Evolutionary conservation across 768 basidiomycete species (phyloP), one percentile per base, ranked within the genome.

Genomic region (Mycena filopes): DNA sequence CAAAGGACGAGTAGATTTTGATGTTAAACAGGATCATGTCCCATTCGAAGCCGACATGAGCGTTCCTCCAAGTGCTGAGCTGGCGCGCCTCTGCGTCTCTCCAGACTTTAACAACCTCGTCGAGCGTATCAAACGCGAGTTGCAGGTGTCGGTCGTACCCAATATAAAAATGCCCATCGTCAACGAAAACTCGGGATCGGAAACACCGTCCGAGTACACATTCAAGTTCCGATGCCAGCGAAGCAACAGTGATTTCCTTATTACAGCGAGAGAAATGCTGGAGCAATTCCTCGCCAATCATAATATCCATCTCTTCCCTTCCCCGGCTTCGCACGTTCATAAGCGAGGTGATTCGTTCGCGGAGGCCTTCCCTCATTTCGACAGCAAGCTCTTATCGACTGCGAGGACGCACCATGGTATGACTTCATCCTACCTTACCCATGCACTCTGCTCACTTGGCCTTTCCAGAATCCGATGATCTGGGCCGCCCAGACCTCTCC

Each of bases 141-240:
- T 96, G 31, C 96, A 98, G 76, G 94, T 99, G 40, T 89, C 93
- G 28, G 91, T 99, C 70, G 84, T 88, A 10, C 91, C 95, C 41
- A 94, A 91, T 74, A 84, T 95, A 70, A 93, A 91, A 76, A 76
- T 82, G 25, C 72, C 82, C 38, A 63, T 82, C 20, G 72, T 79
- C 48, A 87, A 87, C 65, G 86, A 87, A 29, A 79, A 74, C 55
- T 76, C 79, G 25, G 81, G 82, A 36, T 76, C 84, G 4, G 81
- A 91, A 55, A 85, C 87, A 6, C 84, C 86, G 20, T 83, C 87
- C 16, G 95, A 96, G 72, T 91, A 90, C 63, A 91, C 95, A 55
- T 97, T 98, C 87, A 96, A 95, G 76, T 98, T 98, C 83, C 87
- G 92, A 36, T 96, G 97, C 78, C 96, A 98, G 75, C 87, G 96